Evolutionary conservation across 2,329 filamentous ascomycete species (phyloP).

Genomic region (Trichoderma hamatum): DNA sequence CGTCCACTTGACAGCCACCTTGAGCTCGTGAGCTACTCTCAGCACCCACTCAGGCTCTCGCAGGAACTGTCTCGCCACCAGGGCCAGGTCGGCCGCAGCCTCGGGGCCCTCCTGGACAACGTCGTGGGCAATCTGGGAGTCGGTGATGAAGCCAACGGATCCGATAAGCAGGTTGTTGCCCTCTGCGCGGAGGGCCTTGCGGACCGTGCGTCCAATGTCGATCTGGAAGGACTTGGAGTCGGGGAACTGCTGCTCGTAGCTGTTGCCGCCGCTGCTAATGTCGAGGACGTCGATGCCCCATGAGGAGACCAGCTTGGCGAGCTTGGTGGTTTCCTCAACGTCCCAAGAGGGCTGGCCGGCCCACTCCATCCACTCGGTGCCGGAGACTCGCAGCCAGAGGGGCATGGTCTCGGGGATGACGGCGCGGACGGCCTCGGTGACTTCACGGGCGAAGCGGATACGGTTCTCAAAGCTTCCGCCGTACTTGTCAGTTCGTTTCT

Average conservation of each 20-base stretch:
- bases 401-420: slow-evolving; percentile 59
- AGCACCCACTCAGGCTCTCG: slow-evolving; percentile 80
- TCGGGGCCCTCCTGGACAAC: slow-evolving; percentile 52
- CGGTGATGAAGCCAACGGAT: slow-evolving; percentile 74
- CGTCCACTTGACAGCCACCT: slow-evolving; percentile 70
- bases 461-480: slow-evolving; percentile 69
- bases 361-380: slow-evolving; percentile 64
- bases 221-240: slow-evolving; percentile 72
- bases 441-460: slow-evolving; percentile 61
- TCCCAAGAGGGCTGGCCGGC: slow-evolving; percentile 62
- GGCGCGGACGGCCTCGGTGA: slow-evolving; percentile 53
- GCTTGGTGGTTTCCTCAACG: slow-evolving; percentile 64
- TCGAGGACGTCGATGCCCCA: slow-evolving; percentile 82
- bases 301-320: slow-evolving; percentile 71
- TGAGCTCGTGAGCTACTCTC: slow-evolving; percentile 71
- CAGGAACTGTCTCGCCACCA: slow-evolving; percentile 76
- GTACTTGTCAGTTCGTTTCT: slow-evolving; percentile 64
- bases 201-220: slow-evolving; percentile 71
- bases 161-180: slow-evolving; percentile 64
- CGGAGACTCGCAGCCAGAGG: slow-evolving; percentile 62
- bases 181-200: slow-evolving; percentile 61
- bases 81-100: slow-evolving; percentile 64
- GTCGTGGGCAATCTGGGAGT: slow-evolving; percentile 66
- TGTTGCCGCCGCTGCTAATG: slow-evolving; percentile 76
- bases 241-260: slow-evolving; percentile 62